Conservation (phyloP, 2,329 filamentous ascomycete species). For the Juglanconis oblonga region DNA sequence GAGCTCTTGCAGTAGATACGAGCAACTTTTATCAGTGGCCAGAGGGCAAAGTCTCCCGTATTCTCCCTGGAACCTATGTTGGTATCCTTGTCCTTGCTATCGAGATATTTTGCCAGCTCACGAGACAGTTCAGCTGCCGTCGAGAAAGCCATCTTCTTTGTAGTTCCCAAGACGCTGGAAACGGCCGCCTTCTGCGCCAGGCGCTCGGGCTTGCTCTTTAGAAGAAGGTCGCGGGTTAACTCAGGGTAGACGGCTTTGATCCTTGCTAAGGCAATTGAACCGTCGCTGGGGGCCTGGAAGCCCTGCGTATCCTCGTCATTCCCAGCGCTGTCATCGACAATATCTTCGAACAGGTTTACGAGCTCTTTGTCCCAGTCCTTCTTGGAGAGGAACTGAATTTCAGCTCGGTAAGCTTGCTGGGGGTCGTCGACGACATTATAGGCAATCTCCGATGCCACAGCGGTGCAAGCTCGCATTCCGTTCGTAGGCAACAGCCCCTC, state of each 20-base stretch:
- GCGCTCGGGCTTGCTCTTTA: slow-evolving; percentile 31
- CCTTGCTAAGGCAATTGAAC: slow-evolving; percentile 47
- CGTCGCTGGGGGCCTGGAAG: slow-evolving; percentile 24
- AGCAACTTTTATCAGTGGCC: slow-evolving; percentile 54
- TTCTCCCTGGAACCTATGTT: background rate
- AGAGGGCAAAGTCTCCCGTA: slow-evolving; percentile 30
- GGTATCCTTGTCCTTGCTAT: slow-evolving; percentile 46
- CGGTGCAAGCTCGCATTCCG: slow-evolving; percentile 61
- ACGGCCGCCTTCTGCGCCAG: slow-evolving; percentile 33
- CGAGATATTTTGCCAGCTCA: slow-evolving; percentile 47
- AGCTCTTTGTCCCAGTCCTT: slow-evolving; percentile 55
- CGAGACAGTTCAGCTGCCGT: background rate
- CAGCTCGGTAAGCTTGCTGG: slow-evolving; percentile 42
- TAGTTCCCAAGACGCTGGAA: background rate
- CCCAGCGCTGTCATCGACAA: slow-evolving; percentile 30
- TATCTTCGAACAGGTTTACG: slow-evolving; percentile 43
- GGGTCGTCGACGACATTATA: slow-evolving; percentile 47
- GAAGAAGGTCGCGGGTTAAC: slow-evolving; percentile 35
- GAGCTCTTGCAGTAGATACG: slow-evolving; percentile 31
- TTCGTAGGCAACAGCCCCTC: slow-evolving; percentile 43
- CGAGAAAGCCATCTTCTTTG: background rate
- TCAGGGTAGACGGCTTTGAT: slow-evolving; percentile 46
- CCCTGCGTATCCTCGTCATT: background rate
- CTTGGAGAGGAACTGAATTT: slow-evolving; percentile 54
- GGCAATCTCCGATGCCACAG: slow-evolving; percentile 56